These are phyloP conservation scores for Fusarium citri DNA, from an alignment of 2,329 filamentous ascomycete genomes.

Conservation along the genomic window DNA sequence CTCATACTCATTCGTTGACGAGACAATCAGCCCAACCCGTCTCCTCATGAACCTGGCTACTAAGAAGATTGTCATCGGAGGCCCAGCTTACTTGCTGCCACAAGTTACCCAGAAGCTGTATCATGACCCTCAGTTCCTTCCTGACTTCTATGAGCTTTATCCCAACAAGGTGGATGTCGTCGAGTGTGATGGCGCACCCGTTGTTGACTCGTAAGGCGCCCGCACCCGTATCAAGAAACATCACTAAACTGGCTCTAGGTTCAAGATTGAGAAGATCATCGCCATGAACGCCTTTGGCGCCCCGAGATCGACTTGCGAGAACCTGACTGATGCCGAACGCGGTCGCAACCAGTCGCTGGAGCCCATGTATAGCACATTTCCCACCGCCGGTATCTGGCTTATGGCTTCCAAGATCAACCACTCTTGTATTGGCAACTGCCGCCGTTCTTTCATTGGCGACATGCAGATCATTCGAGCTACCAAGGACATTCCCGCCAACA, in stretches of 20 bases:
- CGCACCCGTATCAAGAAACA: neutral
- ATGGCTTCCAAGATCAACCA: neutral
- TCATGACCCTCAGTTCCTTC: neutral
- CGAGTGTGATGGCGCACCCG: neutral
- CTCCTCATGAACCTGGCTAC: neutral
- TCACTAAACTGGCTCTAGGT: rapidly evolving
- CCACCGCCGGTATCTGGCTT: neutral
- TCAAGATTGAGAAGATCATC: neutral
- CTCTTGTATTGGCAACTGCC: neutral
- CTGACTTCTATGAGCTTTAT: neutral
- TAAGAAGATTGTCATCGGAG: neutral
- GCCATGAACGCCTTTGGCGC: neutral
- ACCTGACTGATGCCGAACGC: neutral
- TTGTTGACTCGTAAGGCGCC: neutral
- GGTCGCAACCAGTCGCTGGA: neutral
- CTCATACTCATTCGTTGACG: neutral
- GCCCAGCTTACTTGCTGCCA: neutral
- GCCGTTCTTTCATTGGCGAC: neutral
- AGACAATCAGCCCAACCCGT: neutral
- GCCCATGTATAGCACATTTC: neutral
- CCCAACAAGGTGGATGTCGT: neutral
- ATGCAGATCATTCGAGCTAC: neutral
- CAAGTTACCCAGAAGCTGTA: neutral
- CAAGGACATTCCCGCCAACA: neutral
- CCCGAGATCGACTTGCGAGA: neutral